Conservation (phyloP, 2,329 filamentous ascomycete genomes). For the Cladosporium colombiae region DNA sequence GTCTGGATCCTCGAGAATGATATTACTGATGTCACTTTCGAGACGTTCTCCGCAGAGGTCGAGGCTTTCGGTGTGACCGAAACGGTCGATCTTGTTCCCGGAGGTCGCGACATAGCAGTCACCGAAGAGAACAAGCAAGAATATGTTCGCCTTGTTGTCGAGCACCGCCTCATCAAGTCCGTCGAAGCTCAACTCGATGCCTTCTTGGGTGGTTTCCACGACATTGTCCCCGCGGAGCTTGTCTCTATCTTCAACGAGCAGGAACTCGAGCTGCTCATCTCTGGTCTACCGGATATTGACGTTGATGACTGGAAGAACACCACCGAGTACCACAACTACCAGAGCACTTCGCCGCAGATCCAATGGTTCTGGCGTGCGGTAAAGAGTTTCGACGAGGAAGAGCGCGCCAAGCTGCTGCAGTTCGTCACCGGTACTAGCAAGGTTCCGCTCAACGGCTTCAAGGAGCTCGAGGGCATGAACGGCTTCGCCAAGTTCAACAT, state of each 20-base stretch:
- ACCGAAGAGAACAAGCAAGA: conserved; percentile 99
- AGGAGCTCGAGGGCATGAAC: conserved; percentile 99
- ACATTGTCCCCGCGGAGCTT: conserved; percentile 91
- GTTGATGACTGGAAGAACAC: conserved; percentile 99
- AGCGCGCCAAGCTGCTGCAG: conserved; percentile 92
- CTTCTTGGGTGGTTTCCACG: conserved; percentile 85
- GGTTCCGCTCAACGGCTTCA: conserved; percentile 97
- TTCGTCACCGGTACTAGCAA: conserved; percentile 99
- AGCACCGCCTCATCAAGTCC: conserved; percentile 87
- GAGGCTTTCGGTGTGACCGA: conserved; percentile 90
- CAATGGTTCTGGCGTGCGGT: conserved; percentile 99
- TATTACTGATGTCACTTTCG: conserved; percentile 95
- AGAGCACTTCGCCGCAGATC: conserved; percentile 88
- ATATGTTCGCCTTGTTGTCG: conserved; percentile 90
- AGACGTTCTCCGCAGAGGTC: conserved; percentile 92
- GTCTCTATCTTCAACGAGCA: conserved; percentile 99
- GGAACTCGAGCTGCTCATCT: conserved; percentile 93
- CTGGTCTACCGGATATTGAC: conserved; percentile 93
- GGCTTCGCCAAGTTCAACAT: conserved; percentile 98
- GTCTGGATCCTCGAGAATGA: conserved; percentile 99
- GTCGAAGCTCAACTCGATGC: conserved; percentile 92
- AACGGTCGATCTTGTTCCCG: conserved; percentile 80
- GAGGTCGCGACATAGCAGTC: conserved; percentile 88
- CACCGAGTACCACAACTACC: conserved; percentile 98
- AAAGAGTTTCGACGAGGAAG: conserved; percentile 97